Percentiles rank a stretch among this genome's conserved stretches.
Evolutionary conservation across 75 land plant genomes (phyloP).

Genomic region (Picea glauca): DNA sequence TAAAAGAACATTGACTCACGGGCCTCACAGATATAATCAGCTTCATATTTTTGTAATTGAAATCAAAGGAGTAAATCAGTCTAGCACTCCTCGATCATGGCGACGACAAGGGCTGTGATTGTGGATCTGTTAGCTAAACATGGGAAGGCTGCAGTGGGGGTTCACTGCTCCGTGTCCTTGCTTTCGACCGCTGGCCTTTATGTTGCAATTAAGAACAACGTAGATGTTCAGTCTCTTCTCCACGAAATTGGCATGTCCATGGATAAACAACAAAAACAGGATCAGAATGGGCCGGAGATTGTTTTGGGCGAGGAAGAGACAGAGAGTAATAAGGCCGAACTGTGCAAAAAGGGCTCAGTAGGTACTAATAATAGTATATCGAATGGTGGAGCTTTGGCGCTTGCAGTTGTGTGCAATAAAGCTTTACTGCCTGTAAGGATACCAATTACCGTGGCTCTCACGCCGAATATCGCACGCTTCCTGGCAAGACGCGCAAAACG

Average conservation of each 20-base stretch:
- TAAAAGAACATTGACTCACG: no score
- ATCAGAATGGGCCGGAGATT: not conserved
- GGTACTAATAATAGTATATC: not conserved
- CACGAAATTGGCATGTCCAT: conserved; percentile 33
- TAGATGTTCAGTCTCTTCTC: conserved; percentile 68
- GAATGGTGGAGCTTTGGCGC: conserved; percentile 69
- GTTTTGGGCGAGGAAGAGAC: conserved; percentile 12
- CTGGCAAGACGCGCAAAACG: conserved; percentile 37
- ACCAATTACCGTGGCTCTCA: conserved; percentile 79
- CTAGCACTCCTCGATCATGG: no score
- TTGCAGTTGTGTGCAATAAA: conserved; percentile 83
- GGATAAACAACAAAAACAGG: not conserved
- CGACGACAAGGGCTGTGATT: not conserved
- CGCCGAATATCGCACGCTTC: conserved; percentile 76
- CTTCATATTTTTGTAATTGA: no score
- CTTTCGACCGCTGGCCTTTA: conserved; percentile 77
- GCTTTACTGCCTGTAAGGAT: conserved; percentile 78
- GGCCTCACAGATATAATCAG: no score
- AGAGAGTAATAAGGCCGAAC: conserved; percentile 14
- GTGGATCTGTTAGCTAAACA: conserved; percentile 59
- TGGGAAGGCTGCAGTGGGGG: conserved; percentile 87
- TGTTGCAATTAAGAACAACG: conserved; percentile 92
- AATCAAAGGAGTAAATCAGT: no score
- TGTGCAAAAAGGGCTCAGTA: conserved; percentile 33
- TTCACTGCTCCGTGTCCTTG: conserved; percentile 76